A percentile compares a stretch with the other conserved stretches of the same genome.
These are phyloP conservation scores for Fusarium incarnatum DNA, from an alignment of 2,329 filamentous ascomycete genomes.

Conservation along the genomic window DNA sequence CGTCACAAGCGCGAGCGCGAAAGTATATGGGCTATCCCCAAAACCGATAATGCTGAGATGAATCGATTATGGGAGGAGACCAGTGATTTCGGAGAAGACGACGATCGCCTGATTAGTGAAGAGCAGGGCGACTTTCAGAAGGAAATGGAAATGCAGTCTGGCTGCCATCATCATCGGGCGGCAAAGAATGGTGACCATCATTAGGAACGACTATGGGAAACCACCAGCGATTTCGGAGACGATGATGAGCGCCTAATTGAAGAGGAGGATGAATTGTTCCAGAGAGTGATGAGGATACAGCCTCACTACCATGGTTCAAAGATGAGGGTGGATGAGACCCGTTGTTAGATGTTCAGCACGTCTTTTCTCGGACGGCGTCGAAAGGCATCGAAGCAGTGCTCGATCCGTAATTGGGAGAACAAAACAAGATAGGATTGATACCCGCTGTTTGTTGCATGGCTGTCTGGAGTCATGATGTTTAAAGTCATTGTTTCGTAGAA, in stretches of 20 bases:
- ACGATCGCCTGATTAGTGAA: constrained; percentile 80
- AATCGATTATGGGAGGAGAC: constrained; percentile 87
- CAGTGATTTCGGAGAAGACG: constrained; percentile 88
- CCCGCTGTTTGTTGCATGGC: constrained; percentile 40
- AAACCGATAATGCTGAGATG: constrained; percentile 74
- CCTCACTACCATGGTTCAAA: constrained; percentile 54
- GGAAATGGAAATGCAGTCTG: constrained; percentile 54
- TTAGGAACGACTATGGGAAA: constrained; percentile 80
- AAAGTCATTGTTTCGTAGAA: constrained; percentile 4
- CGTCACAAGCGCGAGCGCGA: constrained; percentile 92
- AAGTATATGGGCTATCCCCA: constrained; percentile 89
- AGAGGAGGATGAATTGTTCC: constrained; percentile 73
- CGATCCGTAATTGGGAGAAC: constrained; percentile 22
- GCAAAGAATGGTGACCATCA: constrained; percentile 45
- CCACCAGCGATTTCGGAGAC: constrained; percentile 85
- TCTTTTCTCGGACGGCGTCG: constrained; percentile 18
- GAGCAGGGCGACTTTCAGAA: constrained; percentile 67
- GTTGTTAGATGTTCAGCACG: constrained; percentile 33
- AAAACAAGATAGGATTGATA: constrained; percentile 47
- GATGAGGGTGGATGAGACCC: constrained; percentile 43
- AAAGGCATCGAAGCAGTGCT: constrained; percentile 49
- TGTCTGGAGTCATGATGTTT: constrained; percentile 9
- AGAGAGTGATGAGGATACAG: constrained; percentile 55
- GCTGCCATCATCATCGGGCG: constrained; percentile 54
- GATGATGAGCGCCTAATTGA: constrained; percentile 82